Percentiles rank a stretch among this genome's conserved stretches.
phyloP scores from a whole-genome alignment of 495 filamentous ascomycete genomes.

The Daldinia caldariorum region DNA sequence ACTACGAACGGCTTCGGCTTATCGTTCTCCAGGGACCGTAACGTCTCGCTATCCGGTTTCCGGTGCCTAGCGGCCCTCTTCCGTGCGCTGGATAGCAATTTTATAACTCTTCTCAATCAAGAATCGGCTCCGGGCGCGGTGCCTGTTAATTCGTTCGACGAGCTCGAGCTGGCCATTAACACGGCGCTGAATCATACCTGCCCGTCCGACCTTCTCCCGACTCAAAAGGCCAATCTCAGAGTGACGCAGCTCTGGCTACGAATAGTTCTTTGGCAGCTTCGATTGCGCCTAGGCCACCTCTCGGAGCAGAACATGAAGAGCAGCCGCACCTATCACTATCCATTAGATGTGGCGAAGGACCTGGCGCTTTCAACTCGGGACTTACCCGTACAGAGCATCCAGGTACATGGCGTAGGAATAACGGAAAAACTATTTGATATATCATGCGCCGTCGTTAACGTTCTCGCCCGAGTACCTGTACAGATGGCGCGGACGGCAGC shows the following conservation, averaged over 20 bases:
- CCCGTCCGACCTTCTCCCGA: slow-evolving; percentile 67
- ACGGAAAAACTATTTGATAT: slow-evolving; percentile 68
- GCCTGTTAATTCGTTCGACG: slow-evolving; percentile 60
- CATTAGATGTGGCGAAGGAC: slow-evolving; percentile 65
- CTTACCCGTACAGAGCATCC: slow-evolving; percentile 62
- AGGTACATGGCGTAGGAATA: slow-evolving; percentile 70
- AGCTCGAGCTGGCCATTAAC: slow-evolving; percentile 66
- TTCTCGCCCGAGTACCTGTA: slow-evolving; percentile 52
- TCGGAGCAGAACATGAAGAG: slow-evolving; percentile 47
- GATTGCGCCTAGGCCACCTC: slow-evolving; percentile 50
- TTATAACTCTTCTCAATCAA: slow-evolving; percentile 71
- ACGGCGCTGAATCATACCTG: slow-evolving; percentile 64
- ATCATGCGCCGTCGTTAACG: slow-evolving; percentile 64
- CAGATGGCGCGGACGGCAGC: slow-evolving; percentile 29
- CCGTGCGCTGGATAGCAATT: slow-evolving; percentile 70
- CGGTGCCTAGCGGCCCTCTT: slow-evolving; percentile 70
- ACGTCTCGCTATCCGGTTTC: slow-evolving; percentile 66
- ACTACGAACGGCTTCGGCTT: slow-evolving; percentile 50
- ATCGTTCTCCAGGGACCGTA: slow-evolving; percentile 43
- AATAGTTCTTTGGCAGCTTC: slow-evolving; percentile 76
- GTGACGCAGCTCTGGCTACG: slow-evolving; percentile 80
- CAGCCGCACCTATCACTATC: slow-evolving; percentile 59
- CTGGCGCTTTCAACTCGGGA: slow-evolving; percentile 63
- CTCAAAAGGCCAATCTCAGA: slow-evolving; percentile 74
- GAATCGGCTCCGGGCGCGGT: slow-evolving; percentile 63